Evolutionary conservation across 495 filamentous ascomycete species (phyloP).

Genomic region (Trichoderma asperelloides): DNA sequence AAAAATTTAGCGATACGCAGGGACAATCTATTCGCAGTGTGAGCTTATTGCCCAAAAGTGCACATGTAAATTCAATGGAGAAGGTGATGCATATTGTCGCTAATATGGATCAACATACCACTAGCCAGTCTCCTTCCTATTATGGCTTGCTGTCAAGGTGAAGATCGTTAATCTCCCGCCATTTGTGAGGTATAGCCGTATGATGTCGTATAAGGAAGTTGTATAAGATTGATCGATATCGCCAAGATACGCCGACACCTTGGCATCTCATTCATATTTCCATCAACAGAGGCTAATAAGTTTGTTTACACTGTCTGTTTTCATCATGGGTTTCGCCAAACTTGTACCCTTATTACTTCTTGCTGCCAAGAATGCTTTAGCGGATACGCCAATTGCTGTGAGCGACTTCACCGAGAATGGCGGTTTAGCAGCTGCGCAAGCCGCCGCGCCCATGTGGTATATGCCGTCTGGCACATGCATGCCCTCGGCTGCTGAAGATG

Average conservation of each 20-base stretch:
- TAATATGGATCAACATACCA: background rate
- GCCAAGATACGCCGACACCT: background rate
- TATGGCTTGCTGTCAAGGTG: background rate
- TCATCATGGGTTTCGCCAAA: background rate
- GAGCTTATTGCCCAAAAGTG: background rate
- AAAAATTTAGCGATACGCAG: background rate
- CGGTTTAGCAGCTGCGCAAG: background rate
- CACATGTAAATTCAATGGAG: background rate
- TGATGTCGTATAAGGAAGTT: background rate
- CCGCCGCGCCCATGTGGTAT: background rate
- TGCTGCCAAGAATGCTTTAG: background rate
- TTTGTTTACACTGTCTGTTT: background rate
- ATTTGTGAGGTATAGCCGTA: background rate
- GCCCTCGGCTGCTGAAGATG: background rate
- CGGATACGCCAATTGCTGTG: background rate
- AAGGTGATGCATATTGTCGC: background rate
- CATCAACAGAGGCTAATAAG: background rate
- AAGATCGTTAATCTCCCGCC: background rate
- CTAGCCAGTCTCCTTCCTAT: background rate
- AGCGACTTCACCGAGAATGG: background rate
- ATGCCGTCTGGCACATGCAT: conserved; percentile 1
- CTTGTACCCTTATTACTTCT: background rate
- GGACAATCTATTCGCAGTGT: background rate
- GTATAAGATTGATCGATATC: background rate
- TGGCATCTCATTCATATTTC: background rate